Evolutionary conservation across 495 filamentous ascomycete species (phyloP), one percentile per base, ranked within the genome.

Genomic region (Oidiodendron maius): DNA sequence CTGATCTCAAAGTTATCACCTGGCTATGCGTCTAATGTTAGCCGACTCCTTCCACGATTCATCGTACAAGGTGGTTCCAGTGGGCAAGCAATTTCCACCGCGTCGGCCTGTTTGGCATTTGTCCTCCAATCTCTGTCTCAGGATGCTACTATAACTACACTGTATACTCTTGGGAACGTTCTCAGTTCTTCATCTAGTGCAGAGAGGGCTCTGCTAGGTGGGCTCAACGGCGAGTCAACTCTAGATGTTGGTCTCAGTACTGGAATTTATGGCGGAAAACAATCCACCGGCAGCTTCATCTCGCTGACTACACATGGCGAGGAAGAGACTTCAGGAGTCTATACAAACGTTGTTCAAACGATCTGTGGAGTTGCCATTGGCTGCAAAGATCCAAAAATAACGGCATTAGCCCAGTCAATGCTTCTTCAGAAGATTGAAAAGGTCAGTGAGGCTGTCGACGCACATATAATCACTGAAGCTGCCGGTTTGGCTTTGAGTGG

Each of bases 131-230:
- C 84, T 49, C 77, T 96, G 4, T 91, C 94, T 4, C 84, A 94
- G 57, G 93, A 98, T 72, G 83, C 87, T 22, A 80, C 94, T 23
- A 97, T 98, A 55, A 94, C 90, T 4, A 96, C 89, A 2, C 69
- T 98, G 9, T 97, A 97, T 65, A 90, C 89, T 1, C 71, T 98
- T 46, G 94, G 93, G 13, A 97, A 98, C 63, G 83, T 93, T 9
- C 64, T 98, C 23, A 93, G 88, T 58, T 80, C 89, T 5, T 77
- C 71, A 20, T 53, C 55, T 4, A 64, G 53, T 26, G 64, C 67
- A 26, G 74, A 82, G n/a, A 55, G 55, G 40, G 60, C 67, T 49
- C 50, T 59, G 12, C 44, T 35, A 17, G 50, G 44, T 23, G 40
- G 36, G 2, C 48, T 61, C 17, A 61, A 60, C 32, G 64, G 60